phyloP scores from a whole-genome alignment of 352 stramenopile species.

The Pythium volutum region DNA sequence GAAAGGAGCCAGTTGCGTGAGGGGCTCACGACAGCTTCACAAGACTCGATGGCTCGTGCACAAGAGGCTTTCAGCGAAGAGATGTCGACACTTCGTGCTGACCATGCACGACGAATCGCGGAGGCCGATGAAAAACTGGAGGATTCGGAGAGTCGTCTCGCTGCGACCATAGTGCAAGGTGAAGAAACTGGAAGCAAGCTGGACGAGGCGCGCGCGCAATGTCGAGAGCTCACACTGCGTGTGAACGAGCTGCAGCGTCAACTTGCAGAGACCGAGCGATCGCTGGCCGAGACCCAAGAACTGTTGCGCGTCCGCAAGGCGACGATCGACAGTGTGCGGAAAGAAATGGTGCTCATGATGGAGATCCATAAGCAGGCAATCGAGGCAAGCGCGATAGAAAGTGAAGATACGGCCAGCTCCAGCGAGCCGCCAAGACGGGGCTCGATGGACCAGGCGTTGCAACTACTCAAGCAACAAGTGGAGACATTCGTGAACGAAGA shows the following conservation, averaged over 20 bases:
- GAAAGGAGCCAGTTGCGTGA: not conserved
- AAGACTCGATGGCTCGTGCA: not conserved
- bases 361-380: conserved; percentile 9
- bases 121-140: not conserved
- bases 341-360: conserved; percentile 26
- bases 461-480: conserved; percentile 44
- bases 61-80: not conserved
- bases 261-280: conserved; percentile 17
- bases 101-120: not conserved
- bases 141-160: not conserved
- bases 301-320: conserved; percentile 33
- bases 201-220: conserved; percentile 1
- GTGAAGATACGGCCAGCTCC: not conserved
- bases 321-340: conserved; percentile 54
- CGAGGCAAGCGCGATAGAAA: not conserved
- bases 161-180: not conserved
- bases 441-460: conserved; percentile 33
- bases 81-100: not conserved
- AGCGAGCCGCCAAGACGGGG: not conserved
- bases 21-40: not conserved
- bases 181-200: not conserved
- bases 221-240: not conserved
- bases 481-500: conserved; percentile 45
- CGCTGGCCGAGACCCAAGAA: conserved; percentile 31
- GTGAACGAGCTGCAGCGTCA: conserved; percentile 12